These are phyloP conservation scores for Phytophthora citrophthora DNA, from an alignment of 352 stramenopile species.

Conservation along the genomic window DNA sequence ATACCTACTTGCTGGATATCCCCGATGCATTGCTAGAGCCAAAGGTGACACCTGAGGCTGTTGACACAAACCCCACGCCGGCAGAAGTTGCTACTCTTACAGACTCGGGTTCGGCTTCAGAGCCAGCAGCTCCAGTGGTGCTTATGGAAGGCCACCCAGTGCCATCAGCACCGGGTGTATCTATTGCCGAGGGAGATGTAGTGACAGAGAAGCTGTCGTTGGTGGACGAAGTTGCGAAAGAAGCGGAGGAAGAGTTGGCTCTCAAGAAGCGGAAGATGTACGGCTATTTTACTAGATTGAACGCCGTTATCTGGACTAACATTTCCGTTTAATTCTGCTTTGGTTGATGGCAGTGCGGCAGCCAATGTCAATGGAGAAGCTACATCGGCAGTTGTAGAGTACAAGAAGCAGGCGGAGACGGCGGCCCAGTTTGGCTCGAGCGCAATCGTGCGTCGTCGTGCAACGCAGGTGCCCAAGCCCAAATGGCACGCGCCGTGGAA, in stretches of 20 bases:
- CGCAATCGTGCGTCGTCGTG: conserved; percentile 79
- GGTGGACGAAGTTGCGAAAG: conserved; percentile 64
- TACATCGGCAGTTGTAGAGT: conserved; percentile 58
- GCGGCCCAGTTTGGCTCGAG: conserved; percentile 59
- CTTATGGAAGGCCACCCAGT: conserved; percentile 26
- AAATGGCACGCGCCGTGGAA: conserved; percentile 99
- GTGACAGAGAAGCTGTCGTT: conserved; percentile 37
- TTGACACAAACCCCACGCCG: conserved; percentile 10
- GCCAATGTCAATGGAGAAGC: conserved; percentile 28
- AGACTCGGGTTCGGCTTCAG: conserved; percentile 4
- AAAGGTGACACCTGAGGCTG: conserved; percentile 14
- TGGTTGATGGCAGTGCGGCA: conserved; percentile 18
- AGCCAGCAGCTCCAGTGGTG: conserved; percentile 1
- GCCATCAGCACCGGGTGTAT: conserved; percentile 23
- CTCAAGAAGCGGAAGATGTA: conserved; percentile 62
- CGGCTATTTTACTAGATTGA: conserved; percentile 10
- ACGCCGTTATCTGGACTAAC: conserved; percentile 4
- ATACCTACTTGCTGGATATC: conserved; percentile 57
- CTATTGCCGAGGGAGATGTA: conserved; percentile 17
- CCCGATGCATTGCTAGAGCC: conserved; percentile 60
- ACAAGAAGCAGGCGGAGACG: conserved; percentile 61
- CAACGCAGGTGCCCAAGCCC: conserved; percentile 93
- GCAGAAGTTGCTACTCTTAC: conserved; percentile 2
- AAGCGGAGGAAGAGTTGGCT: conserved; percentile 49
- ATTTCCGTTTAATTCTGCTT: conserved; percentile 1